A percentile compares a stretch with the other conserved stretches of the same genome.
Conservation (phyloP, 2,329 filamentous ascomycete genomes). For the Grosmannia penicillata region DNA sequence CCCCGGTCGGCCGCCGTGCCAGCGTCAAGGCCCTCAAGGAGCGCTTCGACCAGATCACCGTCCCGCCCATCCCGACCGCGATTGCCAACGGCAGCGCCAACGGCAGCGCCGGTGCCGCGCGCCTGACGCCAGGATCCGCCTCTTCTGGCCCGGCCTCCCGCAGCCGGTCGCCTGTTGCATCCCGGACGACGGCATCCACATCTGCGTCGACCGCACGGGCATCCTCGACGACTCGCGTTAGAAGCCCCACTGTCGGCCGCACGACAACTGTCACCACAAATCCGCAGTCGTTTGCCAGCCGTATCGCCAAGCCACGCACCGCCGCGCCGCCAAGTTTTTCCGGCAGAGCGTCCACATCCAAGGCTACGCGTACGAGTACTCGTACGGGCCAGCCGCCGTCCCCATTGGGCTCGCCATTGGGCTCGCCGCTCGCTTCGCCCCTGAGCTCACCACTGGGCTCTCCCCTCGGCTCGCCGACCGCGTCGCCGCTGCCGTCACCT, state of each 20-base stretch:
- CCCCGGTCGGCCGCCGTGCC: conserved; percentile 26
- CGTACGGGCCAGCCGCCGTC: conserved; percentile 25
- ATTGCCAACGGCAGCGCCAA: neutral
- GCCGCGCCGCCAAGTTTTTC: conserved; percentile 19
- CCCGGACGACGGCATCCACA: neutral
- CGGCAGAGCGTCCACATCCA: conserved; percentile 26
- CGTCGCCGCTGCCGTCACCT: conserved; percentile 13
- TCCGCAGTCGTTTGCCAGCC: conserved; percentile 25
- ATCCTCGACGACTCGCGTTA: neutral
- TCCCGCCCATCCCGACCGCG: conserved; percentile 2
- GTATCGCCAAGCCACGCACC: conserved; percentile 31
- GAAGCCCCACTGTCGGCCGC: neutral
- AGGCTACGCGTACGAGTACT: too few relatives aligned
- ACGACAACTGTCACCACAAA: neutral
- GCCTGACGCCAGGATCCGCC: conserved; percentile 15
- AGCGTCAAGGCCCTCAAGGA: conserved; percentile 71
- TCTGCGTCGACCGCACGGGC: too few relatives aligned
- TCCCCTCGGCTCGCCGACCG: too few relatives aligned
- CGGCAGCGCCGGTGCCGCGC: conserved; percentile 5
- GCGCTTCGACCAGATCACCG: conserved; percentile 52
- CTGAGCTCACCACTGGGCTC: too few relatives aligned
- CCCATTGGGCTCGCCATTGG: conserved; percentile 16
- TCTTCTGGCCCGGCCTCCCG: neutral
- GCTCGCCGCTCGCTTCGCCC: too few relatives aligned
- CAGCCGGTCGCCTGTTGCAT: neutral